Evolutionary conservation across 2,329 filamentous ascomycete species (phyloP).

Genomic region (Alternaria hordeiaustralica): DNA sequence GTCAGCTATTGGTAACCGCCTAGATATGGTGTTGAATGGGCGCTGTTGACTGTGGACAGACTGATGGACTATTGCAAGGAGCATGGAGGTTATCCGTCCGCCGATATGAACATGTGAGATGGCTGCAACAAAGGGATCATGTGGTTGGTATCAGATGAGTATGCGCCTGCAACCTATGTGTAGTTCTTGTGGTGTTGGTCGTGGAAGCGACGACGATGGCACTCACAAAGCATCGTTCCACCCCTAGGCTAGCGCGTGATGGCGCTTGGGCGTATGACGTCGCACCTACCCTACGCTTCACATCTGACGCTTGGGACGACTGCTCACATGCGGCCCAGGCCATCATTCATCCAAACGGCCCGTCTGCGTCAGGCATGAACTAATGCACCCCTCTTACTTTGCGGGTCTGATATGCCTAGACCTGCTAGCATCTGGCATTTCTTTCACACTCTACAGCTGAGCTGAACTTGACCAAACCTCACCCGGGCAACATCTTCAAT

Average conservation of each 20-base stretch:
- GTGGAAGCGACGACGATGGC: background rate
- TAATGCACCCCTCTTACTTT: conserved; percentile 27
- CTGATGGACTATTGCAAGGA: background rate
- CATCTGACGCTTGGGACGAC: conserved; percentile 17
- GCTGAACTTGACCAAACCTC: background rate
- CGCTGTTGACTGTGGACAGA: background rate
- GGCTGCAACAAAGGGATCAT: background rate
- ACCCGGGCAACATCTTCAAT: background rate
- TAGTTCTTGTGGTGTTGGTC: background rate
- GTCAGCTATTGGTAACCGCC: background rate
- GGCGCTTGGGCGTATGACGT: conserved; percentile 17
- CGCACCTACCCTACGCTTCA: conserved; percentile 5
- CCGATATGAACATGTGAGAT: background rate
- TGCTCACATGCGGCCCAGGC: conserved; percentile 22
- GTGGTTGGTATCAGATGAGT: background rate
- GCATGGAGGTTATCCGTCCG: background rate
- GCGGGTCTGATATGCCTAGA: conserved; percentile 6
- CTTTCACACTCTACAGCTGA: conserved; percentile 17
- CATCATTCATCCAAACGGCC: conserved; percentile 25
- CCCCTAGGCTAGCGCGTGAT: background rate
- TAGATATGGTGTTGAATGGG: background rate
- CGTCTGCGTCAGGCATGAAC: conserved; percentile 20
- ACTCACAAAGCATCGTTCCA: background rate
- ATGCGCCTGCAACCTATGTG: background rate
- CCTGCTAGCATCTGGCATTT: background rate